Evolutionary conservation across 1,284 basidiomycete species (phyloP).

Genomic region (Moesziomyces globuligerus): DNA sequence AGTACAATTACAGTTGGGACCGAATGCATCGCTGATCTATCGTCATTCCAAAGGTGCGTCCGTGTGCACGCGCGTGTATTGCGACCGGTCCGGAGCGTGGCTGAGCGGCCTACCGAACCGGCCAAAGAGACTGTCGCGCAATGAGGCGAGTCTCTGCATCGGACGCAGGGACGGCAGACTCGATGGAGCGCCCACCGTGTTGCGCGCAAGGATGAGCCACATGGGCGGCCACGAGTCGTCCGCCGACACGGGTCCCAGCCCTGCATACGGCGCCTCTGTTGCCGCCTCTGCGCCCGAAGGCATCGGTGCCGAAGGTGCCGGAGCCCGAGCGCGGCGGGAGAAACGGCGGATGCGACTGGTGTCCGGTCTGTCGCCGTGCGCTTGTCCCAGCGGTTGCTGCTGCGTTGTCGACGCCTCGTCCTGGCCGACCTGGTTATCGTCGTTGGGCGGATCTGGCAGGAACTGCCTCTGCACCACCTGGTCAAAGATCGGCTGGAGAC

Average conservation of each 20-base stretch:
- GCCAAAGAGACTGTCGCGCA: slow-evolving; percentile 13
- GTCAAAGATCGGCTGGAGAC: slow-evolving; percentile 16
- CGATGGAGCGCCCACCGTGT: slow-evolving; percentile 19
- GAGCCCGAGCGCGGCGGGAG: slow-evolving; percentile 19
- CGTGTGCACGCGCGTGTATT: slow-evolving; percentile 23
- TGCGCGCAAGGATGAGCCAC: slow-evolving; percentile 45
- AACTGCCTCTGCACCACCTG: slow-evolving; percentile 25
- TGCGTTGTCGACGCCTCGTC: too few species aligned
- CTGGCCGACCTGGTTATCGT: too few species aligned
- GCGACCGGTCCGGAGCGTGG: slow-evolving; percentile 17
- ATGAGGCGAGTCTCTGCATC: slow-evolving; percentile 12
- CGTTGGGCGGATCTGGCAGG: slow-evolving; percentile 3
- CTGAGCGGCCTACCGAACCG: slow-evolving; percentile 20
- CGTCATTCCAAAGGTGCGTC: slow-evolving; percentile 6
- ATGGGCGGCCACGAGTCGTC: slow-evolving; percentile 43
- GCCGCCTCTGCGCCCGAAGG: too few species aligned
- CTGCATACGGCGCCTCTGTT: slow-evolving; percentile 4
- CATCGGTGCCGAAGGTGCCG: neutral
- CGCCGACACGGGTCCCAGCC: slow-evolving; percentile 21
- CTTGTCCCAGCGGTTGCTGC: too few species aligned
- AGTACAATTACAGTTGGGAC: too few species aligned
- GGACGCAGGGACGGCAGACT: slow-evolving; percentile 16
- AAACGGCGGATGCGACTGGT: slow-evolving; percentile 35
- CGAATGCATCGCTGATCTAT: too few species aligned
- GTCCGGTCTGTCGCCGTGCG: slow-evolving; percentile 17